phyloP scores from a whole-genome alignment of 129 eudicot species.

The Chrysanthemum seticuspe region DNA sequence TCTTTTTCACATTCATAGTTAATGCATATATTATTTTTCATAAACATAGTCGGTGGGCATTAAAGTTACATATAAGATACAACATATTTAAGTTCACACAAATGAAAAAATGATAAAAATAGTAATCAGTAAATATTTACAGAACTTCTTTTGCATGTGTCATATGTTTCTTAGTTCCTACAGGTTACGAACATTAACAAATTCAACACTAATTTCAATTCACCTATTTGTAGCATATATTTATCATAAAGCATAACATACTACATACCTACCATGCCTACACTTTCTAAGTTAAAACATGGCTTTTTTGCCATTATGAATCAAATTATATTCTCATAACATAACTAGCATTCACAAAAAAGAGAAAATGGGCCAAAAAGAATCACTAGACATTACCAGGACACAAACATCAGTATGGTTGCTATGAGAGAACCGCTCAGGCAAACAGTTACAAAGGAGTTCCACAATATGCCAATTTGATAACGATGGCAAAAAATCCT shows the following conservation, averaged over 20 bases:
- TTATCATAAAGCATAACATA: not conserved
- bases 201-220: not conserved
- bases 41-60: not conserved
- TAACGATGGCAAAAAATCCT: constrained; percentile 45
- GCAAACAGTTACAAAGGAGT: constrained; percentile 77
- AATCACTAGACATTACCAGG: constrained; percentile 48
- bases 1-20: no score
- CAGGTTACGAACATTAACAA: not conserved
- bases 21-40: no score
- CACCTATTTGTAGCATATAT: not conserved
- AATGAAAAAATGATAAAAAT: not conserved
- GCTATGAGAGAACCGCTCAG: constrained; percentile 60
- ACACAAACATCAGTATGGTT: constrained; percentile 72
- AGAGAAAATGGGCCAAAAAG: constrained; percentile 9
- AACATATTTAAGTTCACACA: not conserved
- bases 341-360: constrained; percentile 11
- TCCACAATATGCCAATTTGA: constrained; percentile 71
- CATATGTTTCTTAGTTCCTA: constrained; percentile 2
- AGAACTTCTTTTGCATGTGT: not conserved
- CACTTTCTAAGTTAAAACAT: not conserved
- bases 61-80: not conserved
- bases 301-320: not conserved
- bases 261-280: not conserved
- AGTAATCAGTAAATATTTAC: not conserved
- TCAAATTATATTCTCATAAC: not conserved